Base-by-base conservation (phyloP, 1,284 basidiomycete species). In the Amylostereum areolatum region DNA sequence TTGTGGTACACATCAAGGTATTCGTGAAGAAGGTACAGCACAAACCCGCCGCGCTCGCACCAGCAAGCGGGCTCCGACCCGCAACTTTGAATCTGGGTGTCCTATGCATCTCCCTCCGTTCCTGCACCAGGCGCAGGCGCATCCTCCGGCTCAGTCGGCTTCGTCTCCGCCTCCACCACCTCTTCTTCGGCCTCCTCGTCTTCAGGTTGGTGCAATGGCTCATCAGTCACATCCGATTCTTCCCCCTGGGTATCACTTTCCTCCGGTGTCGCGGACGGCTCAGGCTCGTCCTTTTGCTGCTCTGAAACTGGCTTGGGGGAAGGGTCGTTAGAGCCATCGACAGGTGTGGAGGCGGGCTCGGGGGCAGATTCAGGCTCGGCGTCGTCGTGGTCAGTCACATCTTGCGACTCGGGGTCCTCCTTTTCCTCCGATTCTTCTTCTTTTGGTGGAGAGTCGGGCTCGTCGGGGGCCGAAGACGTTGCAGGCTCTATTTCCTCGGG, bases 181-280 rank as follows among this genome's bases (percentile, higher is more conserved):
- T 18, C 18, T 18, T 35, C 34, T 35, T 8, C 34, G 34, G 34
- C 34, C 34, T 35, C 34, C 28, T 43, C 41, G 27, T 43, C 18
- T 18, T 18, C 18, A 18, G 18, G 41, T 18, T 18, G 37, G 27
- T 39, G n/a, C 28, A 43, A 29, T 27, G 41, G 41, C 28, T 43
- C 41, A 28, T 43, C 41, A 24, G 41, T 64, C 44, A 73, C 56
- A 46, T 67, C 69, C 4, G 70, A 70, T 47, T 73, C 71, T 5
- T 65, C 59, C 51, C 67, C 70, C 64, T 65, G 70, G 31, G 27
- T 28, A 43, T 43, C 25, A 24, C 30, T 28, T 28, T 28, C 8
- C 41, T 5, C 8, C 25, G 30, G 25, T 12, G 27, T 28, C 25
- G n/a, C 41, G 8, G 12, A 10, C 25, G 7, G 11, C 11, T 18